Conservation (phyloP, 768 basidiomycete genomes). For the Kwoniella sp. region DNA sequence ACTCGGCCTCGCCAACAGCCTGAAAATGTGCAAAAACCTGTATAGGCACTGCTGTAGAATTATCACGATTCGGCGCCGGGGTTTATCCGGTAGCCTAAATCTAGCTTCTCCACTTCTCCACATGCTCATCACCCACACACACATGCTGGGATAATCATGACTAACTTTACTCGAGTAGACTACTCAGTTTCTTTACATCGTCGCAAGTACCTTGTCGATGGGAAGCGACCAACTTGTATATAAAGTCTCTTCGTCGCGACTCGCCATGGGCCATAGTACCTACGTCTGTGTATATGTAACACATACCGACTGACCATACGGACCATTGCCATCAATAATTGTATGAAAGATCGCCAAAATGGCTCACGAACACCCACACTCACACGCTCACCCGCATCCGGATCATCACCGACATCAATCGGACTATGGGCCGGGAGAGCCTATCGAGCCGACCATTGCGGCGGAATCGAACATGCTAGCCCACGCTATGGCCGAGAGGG, state of each 20-base stretch:
- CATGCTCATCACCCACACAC: not conserved
- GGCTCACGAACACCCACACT: not conserved
- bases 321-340: too few relatives aligned
- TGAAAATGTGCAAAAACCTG: slow-evolving; percentile 1
- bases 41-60: not conserved
- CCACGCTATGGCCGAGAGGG: not conserved
- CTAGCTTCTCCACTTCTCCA: not conserved
- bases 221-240: too few relatives aligned
- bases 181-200: too few relatives aligned
- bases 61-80: not conserved
- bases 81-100: slow-evolving; percentile 1
- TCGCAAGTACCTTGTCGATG: too few relatives aligned
- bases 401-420: not conserved
- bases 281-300: too few relatives aligned
- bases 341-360: not conserved
- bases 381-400: not conserved
- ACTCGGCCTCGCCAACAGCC: not conserved
- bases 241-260: too few relatives aligned
- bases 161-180: too few relatives aligned
- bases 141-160: too few relatives aligned
- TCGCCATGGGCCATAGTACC: too few relatives aligned
- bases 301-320: too few relatives aligned
- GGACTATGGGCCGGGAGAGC: slow-evolving; percentile 18
- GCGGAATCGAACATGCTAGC: slow-evolving; percentile 13
- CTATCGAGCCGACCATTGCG: slow-evolving; percentile 19